Evolutionary conservation across 2,329 filamentous ascomycete genomes (phyloP).

Genomic region (Aspergillus amoenus): DNA sequence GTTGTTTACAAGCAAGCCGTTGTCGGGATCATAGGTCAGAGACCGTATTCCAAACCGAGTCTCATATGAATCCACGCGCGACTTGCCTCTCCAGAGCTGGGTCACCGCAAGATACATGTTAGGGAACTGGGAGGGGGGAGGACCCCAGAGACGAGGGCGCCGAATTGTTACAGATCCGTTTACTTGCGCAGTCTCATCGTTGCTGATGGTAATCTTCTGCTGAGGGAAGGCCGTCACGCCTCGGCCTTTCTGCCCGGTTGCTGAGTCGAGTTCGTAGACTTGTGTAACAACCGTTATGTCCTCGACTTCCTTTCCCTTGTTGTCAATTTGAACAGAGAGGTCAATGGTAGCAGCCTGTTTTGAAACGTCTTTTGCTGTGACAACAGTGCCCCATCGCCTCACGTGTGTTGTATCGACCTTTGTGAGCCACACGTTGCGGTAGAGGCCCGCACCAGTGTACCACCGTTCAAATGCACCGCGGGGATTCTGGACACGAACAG

Average conservation of each 20-base stretch:
- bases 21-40: background rate
- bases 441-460: conserved; percentile 5
- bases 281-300: background rate
- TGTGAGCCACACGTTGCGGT: conserved; percentile 9
- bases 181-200: too few relatives aligned
- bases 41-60: background rate
- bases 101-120: background rate
- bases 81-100: background rate
- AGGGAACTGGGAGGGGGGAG: background rate
- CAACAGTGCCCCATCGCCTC: background rate
- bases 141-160: background rate
- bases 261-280: background rate
- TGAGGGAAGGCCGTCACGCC: background rate
- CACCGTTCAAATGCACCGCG: background rate
- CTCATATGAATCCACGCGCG: background rate
- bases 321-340: background rate
- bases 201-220: background rate
- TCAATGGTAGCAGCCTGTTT: background rate
- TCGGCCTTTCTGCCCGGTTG: background rate
- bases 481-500: conserved; percentile 6
- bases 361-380: background rate
- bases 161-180: background rate
- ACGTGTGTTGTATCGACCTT: conserved; percentile 1
- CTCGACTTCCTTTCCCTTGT: background rate
- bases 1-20: background rate